Base-by-base conservation (phyloP, 139 green algal genomes). In the Gonium pectorale region DNA sequence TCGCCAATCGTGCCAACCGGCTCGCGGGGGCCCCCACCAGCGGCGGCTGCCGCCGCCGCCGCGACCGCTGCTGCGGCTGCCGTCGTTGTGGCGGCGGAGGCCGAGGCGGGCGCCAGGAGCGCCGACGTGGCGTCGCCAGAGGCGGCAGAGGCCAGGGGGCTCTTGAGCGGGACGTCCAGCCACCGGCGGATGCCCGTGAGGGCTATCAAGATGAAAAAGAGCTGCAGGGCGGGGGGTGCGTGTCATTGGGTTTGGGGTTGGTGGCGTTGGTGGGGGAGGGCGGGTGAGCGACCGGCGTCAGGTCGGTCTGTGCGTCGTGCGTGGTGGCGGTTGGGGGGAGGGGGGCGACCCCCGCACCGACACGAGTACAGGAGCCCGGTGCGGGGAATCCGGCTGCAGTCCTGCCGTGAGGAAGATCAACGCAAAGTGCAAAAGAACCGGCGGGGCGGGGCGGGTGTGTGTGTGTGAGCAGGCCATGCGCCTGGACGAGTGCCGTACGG, bases 121-220 rank as follows among this genome's bases (percentile, higher is more conserved):
- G 40, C 13, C n/a, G 70, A 35, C 37, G 51, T 67, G 49, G 51
- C 40, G 44, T 38, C 31, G 21, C 26, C 3, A 11, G 72, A 26
- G 24, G 52, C 68, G 37, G 68, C 43, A 41, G 43, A 29, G 33
- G 60, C 43, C 15, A 43, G 40, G 13, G 40, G 40, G 38, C 67
- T 33, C 29, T 54, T 40, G 8, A 54, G 27, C 43, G 43, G 73
- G 27, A 26, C 26, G 19, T 38, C 38, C 26, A 69, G n/a, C n/a
- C 64, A 46, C 4, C 56, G 60, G 15, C 35, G 26, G 43, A 67
- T 5, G 26, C 69, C 64, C 5, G 15, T 15, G 8, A 81, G 44
- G 0, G 71, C 71, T 0, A 62, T 3, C 60, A 87, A 56, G 71
- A 26, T 52, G 19, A 87, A 40, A 37, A 83, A 83, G 22, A 87